phyloP scores from a whole-genome alignment of 805 yeast species.

The Pichia californica region DNA sequence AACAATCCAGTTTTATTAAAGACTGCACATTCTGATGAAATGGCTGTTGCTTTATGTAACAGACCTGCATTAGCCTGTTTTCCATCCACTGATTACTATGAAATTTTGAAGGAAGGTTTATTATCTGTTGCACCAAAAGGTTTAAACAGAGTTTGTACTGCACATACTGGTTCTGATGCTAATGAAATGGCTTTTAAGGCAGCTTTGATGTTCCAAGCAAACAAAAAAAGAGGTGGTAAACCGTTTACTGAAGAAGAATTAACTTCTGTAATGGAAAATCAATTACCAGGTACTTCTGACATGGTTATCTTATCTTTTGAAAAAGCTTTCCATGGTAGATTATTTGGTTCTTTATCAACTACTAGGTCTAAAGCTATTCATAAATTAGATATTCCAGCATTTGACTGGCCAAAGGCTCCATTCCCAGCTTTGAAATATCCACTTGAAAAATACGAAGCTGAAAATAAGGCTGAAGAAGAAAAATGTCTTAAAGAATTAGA shows the following conservation, averaged over 20 bases:
- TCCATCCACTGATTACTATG: slow-evolving; percentile 50
- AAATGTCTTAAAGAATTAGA: slow-evolving; percentile 42
- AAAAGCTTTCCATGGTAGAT: slow-evolving; percentile 51
- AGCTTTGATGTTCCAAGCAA: slow-evolving; percentile 56
- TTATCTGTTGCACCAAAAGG: slow-evolving; percentile 64
- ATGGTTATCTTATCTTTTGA: slow-evolving; percentile 48
- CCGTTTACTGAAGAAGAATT: slow-evolving; percentile 43
- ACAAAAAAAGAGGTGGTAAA: slow-evolving; percentile 40
- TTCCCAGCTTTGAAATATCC: slow-evolving; percentile 86
- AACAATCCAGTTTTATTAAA: slow-evolving; percentile 58
- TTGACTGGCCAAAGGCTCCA: slow-evolving; percentile 51
- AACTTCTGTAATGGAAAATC: slow-evolving; percentile 42
- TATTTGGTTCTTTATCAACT: slow-evolving; percentile 49
- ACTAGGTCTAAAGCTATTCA: slow-evolving; percentile 53
- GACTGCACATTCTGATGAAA: slow-evolving; percentile 52
- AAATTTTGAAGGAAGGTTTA: slow-evolving; percentile 40
- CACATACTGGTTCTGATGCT: slow-evolving; percentile 62
- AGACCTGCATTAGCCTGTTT: slow-evolving; percentile 66
- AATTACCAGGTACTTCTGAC: slow-evolving; percentile 47
- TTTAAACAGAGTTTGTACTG: slow-evolving; percentile 54
- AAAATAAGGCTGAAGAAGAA: slow-evolving; percentile 42
- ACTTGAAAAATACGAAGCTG: slow-evolving; percentile 54
- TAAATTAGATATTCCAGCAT: slow-evolving; percentile 54
- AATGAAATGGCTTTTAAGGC: slow-evolving; percentile 69
- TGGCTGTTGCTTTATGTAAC: slow-evolving; percentile 59